Percentiles rank a stretch among this genome's conserved stretches.
Conservation (phyloP, 2,329 filamentous ascomycete genomes). For the Xylaria hypoxylon region DNA sequence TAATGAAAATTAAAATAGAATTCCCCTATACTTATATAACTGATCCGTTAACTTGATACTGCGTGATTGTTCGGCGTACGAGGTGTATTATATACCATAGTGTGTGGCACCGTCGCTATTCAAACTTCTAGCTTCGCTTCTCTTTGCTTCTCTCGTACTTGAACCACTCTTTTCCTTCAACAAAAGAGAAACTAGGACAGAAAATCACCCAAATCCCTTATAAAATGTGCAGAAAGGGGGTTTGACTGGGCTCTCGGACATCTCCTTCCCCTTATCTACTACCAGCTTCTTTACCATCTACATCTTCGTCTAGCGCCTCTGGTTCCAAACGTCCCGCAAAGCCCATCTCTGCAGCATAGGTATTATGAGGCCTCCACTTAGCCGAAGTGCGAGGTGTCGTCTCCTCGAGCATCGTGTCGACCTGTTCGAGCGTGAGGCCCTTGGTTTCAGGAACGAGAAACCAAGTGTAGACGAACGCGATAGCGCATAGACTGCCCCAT, state of each 20-base stretch:
- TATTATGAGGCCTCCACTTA: slow-evolving; percentile 79
- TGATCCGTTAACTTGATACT: not conserved
- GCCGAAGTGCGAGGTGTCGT: slow-evolving; percentile 79
- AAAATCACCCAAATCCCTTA: slow-evolving; percentile 15
- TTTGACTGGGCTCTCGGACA: not conserved
- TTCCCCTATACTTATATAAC: not conserved
- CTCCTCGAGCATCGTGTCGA: slow-evolving; percentile 91
- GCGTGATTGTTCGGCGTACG: not conserved
- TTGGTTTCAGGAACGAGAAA: slow-evolving; percentile 81
- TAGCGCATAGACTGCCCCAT: slow-evolving; percentile 75
- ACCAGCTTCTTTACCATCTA: not conserved
- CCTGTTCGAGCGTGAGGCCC: slow-evolving; percentile 81
- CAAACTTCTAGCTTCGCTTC: not conserved
- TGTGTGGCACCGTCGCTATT: not conserved
- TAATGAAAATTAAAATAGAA: not conserved
- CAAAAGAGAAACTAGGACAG: not conserved
- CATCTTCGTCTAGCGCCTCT: not conserved
- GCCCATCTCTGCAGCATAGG: slow-evolving; percentile 72
- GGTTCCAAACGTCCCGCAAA: slow-evolving; percentile 51
- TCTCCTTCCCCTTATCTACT: not conserved
- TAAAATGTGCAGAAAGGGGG: slow-evolving; percentile 5
- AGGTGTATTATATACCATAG: slow-evolving; percentile 1
- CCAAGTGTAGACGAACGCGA: slow-evolving; percentile 73
- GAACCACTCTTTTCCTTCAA: not conserved
- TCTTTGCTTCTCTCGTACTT: not conserved